These are phyloP conservation scores for Candida nanaspora DNA, from an alignment of 805 yeast species.

Conservation along the genomic window DNA sequence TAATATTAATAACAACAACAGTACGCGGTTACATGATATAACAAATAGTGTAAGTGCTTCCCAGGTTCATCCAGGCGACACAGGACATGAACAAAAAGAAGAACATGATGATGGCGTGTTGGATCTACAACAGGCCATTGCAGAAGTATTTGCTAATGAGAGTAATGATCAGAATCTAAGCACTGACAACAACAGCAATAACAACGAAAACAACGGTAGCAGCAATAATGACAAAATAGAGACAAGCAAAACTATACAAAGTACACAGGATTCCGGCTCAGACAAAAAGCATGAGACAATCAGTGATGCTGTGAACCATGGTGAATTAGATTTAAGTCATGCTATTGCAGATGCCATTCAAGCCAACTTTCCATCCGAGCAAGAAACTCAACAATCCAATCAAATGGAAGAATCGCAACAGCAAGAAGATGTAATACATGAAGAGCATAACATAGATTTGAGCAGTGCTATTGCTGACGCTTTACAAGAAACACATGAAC, in stretches of 20 bases:
- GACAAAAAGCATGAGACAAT: too few species aligned
- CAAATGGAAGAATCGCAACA: neutral
- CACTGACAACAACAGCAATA: neutral
- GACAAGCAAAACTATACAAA: too few species aligned
- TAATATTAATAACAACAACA: neutral
- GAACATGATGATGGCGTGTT: neutral
- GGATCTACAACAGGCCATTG: slow-evolving; percentile 1
- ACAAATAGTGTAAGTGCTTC: neutral
- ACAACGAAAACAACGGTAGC: neutral
- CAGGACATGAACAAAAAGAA: too few species aligned
- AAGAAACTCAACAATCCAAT: neutral
- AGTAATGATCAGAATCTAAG: neutral
- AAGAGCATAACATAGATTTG: slow-evolving; percentile 1
- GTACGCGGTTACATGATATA: too few species aligned
- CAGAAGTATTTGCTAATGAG: neutral
- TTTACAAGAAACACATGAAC: neutral
- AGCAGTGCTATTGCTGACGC: slow-evolving; percentile 21
- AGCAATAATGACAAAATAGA: too few species aligned
- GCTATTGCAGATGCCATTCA: slow-evolving; percentile 20
- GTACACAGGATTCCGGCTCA: too few species aligned
- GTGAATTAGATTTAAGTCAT: slow-evolving; percentile 11
- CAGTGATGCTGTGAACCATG: too few species aligned
- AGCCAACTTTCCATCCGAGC: neutral
- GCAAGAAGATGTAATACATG: neutral
- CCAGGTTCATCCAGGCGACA: neutral